Conservation (phyloP, 2,329 filamentous ascomycete genomes). For the Fusarium oligoseptatum region DNA sequence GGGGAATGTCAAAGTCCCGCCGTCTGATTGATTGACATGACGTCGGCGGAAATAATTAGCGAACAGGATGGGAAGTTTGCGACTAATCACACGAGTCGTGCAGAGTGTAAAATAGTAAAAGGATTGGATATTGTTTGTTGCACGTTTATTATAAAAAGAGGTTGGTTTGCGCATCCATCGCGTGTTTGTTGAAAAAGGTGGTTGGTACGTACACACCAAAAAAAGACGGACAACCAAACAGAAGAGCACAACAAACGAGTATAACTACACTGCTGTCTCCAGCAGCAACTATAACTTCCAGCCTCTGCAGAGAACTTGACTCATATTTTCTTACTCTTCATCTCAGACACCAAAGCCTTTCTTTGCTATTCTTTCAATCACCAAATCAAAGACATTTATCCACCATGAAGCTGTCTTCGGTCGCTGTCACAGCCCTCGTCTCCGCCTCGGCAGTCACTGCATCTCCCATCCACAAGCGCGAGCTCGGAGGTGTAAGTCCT, state of each 20-base stretch:
- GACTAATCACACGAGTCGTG: slow-evolving; percentile 11
- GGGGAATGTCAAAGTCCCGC: background rate
- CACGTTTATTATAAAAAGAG: slow-evolving; percentile 41
- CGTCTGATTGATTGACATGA: slow-evolving; percentile 20
- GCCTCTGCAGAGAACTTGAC: slow-evolving; percentile 31
- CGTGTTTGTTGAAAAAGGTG: slow-evolving; percentile 20
- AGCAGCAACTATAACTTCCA: slow-evolving; percentile 13
- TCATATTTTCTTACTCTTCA: slow-evolving; percentile 8
- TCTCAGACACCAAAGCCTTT: slow-evolving; percentile 16
- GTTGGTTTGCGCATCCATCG: slow-evolving; percentile 34
- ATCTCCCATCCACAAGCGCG: slow-evolving; percentile 55
- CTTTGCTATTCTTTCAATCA: background rate
- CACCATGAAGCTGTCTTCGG: slow-evolving; percentile 49
- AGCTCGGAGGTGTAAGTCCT: slow-evolving; percentile 63
- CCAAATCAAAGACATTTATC: slow-evolving; percentile 1
- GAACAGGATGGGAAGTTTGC: slow-evolving; percentile 16
- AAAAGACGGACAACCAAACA: background rate
- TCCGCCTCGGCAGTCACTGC: slow-evolving; percentile 43
- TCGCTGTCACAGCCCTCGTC: slow-evolving; percentile 35
- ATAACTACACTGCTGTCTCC: slow-evolving; percentile 5
- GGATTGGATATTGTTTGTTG: slow-evolving; percentile 24
- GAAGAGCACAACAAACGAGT: background rate
- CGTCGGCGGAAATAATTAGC: slow-evolving; percentile 29
- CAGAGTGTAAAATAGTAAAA: background rate
- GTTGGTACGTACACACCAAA: slow-evolving; percentile 28